Base-by-base conservation (phyloP, 768 basidiomycete species). In the Lactifluus subvellereus region DNA sequence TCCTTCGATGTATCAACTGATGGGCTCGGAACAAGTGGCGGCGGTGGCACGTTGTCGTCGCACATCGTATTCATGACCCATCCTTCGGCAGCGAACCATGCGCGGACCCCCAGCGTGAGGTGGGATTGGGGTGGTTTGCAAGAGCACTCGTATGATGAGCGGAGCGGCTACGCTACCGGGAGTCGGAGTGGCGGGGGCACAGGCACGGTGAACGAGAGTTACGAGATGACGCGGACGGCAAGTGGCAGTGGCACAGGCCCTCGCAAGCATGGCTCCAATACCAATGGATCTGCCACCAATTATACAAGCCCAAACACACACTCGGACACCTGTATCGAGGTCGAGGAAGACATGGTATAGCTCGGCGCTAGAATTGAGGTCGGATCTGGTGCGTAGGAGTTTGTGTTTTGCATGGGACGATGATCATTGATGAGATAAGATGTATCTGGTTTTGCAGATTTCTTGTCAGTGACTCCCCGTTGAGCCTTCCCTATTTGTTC, bases 91-190 rank as follows among this genome's bases (percentile, higher is more conserved):
- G 47, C 32, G 37, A 33, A 58, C 32, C 57, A 18, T 6, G 30
- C 53, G 3, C 53, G n/a, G 8, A 55, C 58, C 18, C 45, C 47
- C 8, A 50, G 35, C 53, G 27, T 50, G 37, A 30, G 48, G 54
- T 64, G 62, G 62, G 62, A 64, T 32, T 64, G 62, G 62, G 62
- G 62, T 35, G 62, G 62, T 11, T 0, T 55, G 33, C 53, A 30
- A 50, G 40, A 51, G 33, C 20, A 13, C 16, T 52, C 58, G 5
- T 33, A 30, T 5, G 62, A 32, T 43, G 33, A 22, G 4, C 51
- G 20, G 6, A 57, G 22, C 11, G 45, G 43, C 27, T 14, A 4
- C 22, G 48, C 16, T 9, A 37, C 48, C 0, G 40, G 40, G 8
- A 43, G 40, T 40, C 52, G 11, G 16, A 43, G 43, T 14, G 40